Conservation (phyloP, 108 stramenopile genomes). For the Cyclostephanos tholiformis region DNA sequence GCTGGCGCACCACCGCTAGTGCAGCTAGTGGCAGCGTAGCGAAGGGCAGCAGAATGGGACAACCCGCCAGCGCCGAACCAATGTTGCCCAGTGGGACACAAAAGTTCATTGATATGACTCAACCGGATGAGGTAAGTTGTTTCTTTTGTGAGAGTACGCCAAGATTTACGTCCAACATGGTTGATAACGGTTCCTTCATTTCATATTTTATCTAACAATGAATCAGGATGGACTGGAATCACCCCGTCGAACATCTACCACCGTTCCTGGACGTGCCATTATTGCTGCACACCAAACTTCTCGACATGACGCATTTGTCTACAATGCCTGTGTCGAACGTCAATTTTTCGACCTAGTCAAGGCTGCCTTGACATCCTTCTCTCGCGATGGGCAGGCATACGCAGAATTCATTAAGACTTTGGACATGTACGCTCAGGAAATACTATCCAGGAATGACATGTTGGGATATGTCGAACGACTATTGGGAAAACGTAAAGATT, state of each 20-base stretch:
- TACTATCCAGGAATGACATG: constrained; percentile 90
- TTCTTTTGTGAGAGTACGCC: not conserved
- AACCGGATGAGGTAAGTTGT: constrained; percentile 38
- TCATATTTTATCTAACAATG: not conserved
- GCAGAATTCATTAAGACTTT: constrained; percentile 94
- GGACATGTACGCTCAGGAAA: constrained; percentile 94
- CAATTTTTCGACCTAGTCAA: constrained; percentile 90
- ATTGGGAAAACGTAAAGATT: constrained; percentile 87
- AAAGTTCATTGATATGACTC: constrained; percentile 82
- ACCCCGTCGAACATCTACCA: constrained; percentile 11
- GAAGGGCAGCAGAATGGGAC: constrained; percentile 10
- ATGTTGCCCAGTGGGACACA: constrained; percentile 30
- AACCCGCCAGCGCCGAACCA: constrained; percentile 5
- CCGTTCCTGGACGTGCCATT: not conserved
- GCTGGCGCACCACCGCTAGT: constrained; percentile 38
- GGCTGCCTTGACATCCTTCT: constrained; percentile 79
- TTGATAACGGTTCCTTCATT: not conserved
- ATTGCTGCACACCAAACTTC: constrained; percentile 6
- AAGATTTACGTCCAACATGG: not conserved
- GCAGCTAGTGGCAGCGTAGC: constrained; percentile 3
- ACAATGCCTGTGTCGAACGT: constrained; percentile 88
- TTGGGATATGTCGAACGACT: constrained; percentile 89
- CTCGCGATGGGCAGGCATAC: constrained; percentile 91
- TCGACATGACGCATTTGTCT: constrained; percentile 66
- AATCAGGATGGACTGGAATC: constrained; percentile 11